phyloP scores from a whole-genome alignment of 2,329 filamentous ascomycete species.

The Aspergillus terreus region DNA sequence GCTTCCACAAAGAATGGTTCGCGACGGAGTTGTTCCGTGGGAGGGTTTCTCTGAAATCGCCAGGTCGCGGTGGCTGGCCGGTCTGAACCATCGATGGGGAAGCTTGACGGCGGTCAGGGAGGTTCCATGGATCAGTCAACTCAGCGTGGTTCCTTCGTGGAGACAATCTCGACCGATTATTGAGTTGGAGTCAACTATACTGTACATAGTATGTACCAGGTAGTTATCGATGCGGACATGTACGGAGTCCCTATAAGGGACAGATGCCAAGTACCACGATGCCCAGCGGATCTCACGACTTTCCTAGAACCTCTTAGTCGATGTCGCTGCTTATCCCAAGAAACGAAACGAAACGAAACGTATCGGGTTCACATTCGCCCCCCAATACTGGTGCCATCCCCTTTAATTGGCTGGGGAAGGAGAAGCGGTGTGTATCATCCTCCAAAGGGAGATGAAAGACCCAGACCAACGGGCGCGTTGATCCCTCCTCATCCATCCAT shows the following conservation, averaged over 20 bases:
- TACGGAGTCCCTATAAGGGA: too few species aligned
- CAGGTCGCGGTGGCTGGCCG: not conserved
- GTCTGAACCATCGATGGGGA: not conserved
- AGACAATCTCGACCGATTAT: too few species aligned
- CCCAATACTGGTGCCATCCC: not conserved
- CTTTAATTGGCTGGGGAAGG: slow-evolving; percentile 19
- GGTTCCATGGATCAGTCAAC: slow-evolving; percentile 12
- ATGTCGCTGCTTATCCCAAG: not conserved
- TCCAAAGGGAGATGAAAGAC: slow-evolving; percentile 1
- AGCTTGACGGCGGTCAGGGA: slow-evolving; percentile 6
- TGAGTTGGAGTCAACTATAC: not conserved
- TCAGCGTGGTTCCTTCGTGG: not conserved
- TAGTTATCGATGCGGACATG: too few species aligned
- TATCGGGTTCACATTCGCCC: slow-evolving; percentile 1
- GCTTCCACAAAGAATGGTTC: too few species aligned
- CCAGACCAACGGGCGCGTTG: slow-evolving; percentile 1
- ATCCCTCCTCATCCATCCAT: slow-evolving; percentile 11
- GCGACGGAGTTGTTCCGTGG: slow-evolving; percentile 4
- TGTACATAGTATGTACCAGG: too few species aligned
- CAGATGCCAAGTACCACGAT: too few species aligned
- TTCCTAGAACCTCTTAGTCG: too few species aligned
- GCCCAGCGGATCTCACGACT: too few species aligned
- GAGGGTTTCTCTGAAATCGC: not conserved
- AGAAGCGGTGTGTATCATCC: slow-evolving; percentile 24
- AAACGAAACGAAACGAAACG: not conserved